These are phyloP conservation scores for Thielaviopsis cerberus DNA, from an alignment of 2,329 filamentous ascomycete species.

Conservation along the genomic window DNA sequence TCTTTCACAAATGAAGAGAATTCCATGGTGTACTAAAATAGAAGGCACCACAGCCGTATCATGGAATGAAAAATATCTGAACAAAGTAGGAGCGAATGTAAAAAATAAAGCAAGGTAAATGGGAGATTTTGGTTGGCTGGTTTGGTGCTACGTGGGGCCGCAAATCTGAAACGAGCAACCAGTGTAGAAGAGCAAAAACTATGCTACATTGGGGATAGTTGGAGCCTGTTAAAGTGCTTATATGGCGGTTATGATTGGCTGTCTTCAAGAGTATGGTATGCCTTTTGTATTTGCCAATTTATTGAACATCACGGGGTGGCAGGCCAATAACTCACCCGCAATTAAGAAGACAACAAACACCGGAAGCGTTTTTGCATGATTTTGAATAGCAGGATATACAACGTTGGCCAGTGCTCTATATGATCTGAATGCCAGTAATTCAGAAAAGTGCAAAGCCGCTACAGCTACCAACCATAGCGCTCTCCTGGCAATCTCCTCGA, in stretches of 20 bases:
- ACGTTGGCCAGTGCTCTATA: not conserved
- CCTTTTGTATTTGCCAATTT: no score
- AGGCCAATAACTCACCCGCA: no score
- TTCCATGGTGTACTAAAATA: not conserved
- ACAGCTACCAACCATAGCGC: not conserved
- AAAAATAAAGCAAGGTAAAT: no score
- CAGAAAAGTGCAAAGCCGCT: not conserved
- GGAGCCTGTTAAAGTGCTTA: not conserved
- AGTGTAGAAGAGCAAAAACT: not conserved
- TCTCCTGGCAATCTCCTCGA: not conserved
- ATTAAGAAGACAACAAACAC: not conserved
- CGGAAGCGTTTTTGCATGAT: not conserved
- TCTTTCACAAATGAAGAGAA: not conserved
- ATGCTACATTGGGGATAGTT: not conserved
- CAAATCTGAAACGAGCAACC: not conserved
- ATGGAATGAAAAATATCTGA: not conserved
- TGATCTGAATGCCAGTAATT: not conserved
- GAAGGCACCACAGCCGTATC: not conserved
- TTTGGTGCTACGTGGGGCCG: not conserved
- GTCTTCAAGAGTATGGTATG: no score
- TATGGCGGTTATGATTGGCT: not conserved
- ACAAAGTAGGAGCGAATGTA: not conserved
- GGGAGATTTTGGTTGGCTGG: not conserved
- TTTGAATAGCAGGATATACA: not conserved
- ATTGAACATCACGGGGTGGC: not conserved